Percentiles rank a stretch among this genome's conserved stretches.
phyloP scores from a whole-genome alignment of 202 grass and related monocot species.

The Saccharum hybrid region DNA sequence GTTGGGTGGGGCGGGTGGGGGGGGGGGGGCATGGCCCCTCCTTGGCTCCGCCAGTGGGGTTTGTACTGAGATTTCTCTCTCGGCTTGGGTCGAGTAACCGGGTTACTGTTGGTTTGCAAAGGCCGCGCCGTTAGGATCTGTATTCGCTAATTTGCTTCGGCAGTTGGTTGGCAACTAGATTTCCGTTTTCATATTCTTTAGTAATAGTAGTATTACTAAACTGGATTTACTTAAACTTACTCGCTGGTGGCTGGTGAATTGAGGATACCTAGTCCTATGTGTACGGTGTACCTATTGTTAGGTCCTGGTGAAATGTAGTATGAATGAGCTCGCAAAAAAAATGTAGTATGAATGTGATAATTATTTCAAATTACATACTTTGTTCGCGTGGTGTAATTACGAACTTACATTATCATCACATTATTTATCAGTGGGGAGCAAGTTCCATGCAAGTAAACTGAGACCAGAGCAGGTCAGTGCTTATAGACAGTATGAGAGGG shows the following conservation, averaged over 20 bases:
- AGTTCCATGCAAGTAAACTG: conserved; percentile 58
- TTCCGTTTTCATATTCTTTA: not conserved
- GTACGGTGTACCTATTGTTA: not conserved
- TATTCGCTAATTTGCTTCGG: not conserved
- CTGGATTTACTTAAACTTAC: not conserved
- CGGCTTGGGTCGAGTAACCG: not conserved
- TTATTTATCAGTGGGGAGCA: conserved; percentile 58
- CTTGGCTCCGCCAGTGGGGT: too few species aligned
- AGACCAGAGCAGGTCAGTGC: conserved; percentile 45
- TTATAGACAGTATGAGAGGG: conserved; percentile 60
- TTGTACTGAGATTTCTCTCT: not conserved
- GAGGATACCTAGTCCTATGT: not conserved
- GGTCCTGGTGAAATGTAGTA: not conserved
- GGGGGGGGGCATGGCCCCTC: too few species aligned
- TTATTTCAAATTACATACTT: not conserved
- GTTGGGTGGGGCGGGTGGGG: too few species aligned
- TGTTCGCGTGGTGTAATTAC: not conserved
- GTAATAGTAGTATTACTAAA: not conserved
- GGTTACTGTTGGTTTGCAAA: not conserved
- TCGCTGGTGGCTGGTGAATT: not conserved
- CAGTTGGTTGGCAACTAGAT: not conserved
- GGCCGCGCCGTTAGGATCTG: not conserved
- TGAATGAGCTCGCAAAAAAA: not conserved
- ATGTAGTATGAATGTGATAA: not conserved
- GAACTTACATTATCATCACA: conserved; percentile 33